These are phyloP conservation scores for Prunus yedoensis DNA, from an alignment of 331 rosid species.

Conservation along the genomic window DNA sequence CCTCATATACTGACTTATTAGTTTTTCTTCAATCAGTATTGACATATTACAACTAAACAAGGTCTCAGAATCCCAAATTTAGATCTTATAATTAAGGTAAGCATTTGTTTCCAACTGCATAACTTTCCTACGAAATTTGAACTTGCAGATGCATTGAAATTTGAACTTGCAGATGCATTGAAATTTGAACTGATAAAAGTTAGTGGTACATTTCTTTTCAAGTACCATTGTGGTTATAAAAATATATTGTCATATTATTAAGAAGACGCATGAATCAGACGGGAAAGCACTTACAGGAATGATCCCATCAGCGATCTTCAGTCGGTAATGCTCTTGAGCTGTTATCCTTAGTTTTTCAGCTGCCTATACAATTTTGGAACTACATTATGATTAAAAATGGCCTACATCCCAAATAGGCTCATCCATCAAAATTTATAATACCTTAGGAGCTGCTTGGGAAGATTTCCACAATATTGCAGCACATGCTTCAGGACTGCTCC, in stretches of 20 bases:
- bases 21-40: neutral
- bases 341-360: conserved; percentile 55
- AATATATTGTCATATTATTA: neutral
- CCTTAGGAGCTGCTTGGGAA: conserved; percentile 63
- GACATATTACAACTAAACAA: neutral
- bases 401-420: neutral
- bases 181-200: neutral
- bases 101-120: neutral
- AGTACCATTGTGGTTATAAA: too few relatives aligned
- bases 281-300: conserved; percentile 47
- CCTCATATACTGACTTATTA: neutral
- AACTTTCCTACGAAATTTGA: neutral
- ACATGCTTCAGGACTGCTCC: conserved; percentile 57
- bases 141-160: too few relatives aligned
- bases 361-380: conserved; percentile 32
- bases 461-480: conserved; percentile 75
- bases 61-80: too few relatives aligned
- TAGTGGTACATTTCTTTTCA: neutral
- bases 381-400: conserved; percentile 10
- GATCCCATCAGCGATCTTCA: conserved; percentile 56
- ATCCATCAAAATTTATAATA: conserved; percentile 18
- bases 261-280: neutral
- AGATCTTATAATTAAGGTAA: neutral
- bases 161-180: neutral
- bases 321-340: conserved; percentile 51